Evolutionary conservation across 371 early-diverging fungal genomes (phyloP).

Genomic region (Syncephalastrum monosporum): DNA sequence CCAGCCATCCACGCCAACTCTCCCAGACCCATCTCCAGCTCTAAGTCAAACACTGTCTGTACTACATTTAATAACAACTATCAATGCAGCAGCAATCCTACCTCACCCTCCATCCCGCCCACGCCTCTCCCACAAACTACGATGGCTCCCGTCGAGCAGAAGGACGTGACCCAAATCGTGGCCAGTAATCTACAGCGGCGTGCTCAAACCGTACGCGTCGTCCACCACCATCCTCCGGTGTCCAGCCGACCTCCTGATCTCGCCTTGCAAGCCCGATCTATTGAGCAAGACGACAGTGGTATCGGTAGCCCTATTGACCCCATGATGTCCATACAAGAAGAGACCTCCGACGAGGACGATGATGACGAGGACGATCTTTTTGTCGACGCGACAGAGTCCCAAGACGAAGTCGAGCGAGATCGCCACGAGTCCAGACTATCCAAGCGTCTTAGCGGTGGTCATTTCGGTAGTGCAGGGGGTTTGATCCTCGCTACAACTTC

Average conservation of each 20-base stretch:
- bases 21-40: no score
- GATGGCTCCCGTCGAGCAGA: not conserved
- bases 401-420: slow-evolving; percentile 46
- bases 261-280: no score
- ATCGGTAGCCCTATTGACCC: slow-evolving; percentile 4
- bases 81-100: not conserved
- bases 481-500: slow-evolving; percentile 35
- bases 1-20: not conserved
- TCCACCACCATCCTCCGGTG: not conserved
- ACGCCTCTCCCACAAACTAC: not conserved
- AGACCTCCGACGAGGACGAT: slow-evolving; percentile 11
- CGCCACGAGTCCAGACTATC: slow-evolving; percentile 27
- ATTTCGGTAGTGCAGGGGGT: slow-evolving; percentile 52
- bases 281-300: no score
- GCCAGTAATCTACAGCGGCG: slow-evolving; percentile 21
- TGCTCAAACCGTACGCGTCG: slow-evolving; percentile 8
- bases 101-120: not conserved
- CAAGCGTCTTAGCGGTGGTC: slow-evolving; percentile 48
- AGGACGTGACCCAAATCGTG: slow-evolving; percentile 12
- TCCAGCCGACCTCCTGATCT: no score
- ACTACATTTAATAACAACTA: not conserved
- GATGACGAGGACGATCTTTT: slow-evolving; percentile 35
- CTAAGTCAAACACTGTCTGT: no score
- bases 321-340: slow-evolving; percentile 4
- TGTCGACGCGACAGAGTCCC: slow-evolving; percentile 41